Evolutionary conservation across 1,139 yeast genomes (phyloP).

Genomic region (Suhomyces bribrorum): DNA sequence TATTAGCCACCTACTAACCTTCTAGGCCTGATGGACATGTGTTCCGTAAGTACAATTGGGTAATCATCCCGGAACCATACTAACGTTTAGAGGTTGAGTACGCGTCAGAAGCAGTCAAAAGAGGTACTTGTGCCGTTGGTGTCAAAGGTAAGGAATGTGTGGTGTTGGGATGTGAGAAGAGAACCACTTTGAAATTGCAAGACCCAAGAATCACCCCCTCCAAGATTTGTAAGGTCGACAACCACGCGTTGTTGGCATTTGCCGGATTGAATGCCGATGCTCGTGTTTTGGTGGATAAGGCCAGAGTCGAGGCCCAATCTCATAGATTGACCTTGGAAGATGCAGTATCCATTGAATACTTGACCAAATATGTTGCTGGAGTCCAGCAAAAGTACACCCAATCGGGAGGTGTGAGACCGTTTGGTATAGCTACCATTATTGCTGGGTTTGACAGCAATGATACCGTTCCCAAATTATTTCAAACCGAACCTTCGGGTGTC

Average conservation of each 20-base stretch:
- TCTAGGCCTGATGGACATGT: constrained; percentile 96
- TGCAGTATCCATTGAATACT: constrained; percentile 87
- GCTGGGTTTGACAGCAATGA: constrained; percentile 95
- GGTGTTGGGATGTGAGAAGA: constrained; percentile 93
- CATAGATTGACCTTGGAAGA: constrained; percentile 92
- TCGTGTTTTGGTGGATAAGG: constrained; percentile 89
- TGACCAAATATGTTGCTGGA: constrained; percentile 94
- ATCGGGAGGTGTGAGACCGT: constrained; percentile 95
- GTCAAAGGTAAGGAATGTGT: constrained; percentile 88
- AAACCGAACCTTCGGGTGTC: constrained; percentile 97
- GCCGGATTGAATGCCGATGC: constrained; percentile 99
- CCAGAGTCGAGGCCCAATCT: constrained; percentile 96
- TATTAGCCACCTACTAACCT: constrained; percentile 21
- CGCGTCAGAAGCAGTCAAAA: constrained; percentile 95
- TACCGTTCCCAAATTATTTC: constrained; percentile 76
- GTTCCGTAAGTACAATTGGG: constrained; percentile 61
- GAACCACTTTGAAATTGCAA: constrained; percentile 91
- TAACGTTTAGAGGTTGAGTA: constrained; percentile 79
- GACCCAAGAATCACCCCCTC: constrained; percentile 96
- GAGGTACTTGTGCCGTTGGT: constrained; percentile 98
- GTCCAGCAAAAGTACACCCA: constrained; percentile 98
- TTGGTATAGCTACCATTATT: constrained; percentile 90
- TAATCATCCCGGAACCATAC: constrained; percentile 20
- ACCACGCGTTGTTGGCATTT: constrained; percentile 88
- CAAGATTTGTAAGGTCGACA: constrained; percentile 87